phyloP scores from a whole-genome alignment of 192 early-diverging fungal species.

The Coemansia sp. region DNA sequence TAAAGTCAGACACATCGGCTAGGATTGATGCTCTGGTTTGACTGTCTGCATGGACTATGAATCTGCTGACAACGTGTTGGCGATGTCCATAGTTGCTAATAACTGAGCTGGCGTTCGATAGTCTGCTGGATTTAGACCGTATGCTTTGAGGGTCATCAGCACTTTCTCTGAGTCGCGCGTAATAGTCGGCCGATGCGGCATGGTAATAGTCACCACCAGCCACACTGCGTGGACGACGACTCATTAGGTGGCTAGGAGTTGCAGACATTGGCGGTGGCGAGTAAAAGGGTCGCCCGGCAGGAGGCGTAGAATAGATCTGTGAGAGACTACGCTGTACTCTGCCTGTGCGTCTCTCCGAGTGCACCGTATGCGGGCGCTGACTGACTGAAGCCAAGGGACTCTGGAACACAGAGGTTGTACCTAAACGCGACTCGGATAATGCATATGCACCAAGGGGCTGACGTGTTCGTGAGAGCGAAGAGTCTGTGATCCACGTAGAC shows the following conservation, averaged over 20 bases:
- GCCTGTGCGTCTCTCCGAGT: not conserved
- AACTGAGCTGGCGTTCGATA: slow-evolving; percentile 42
- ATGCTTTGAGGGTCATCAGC: slow-evolving; percentile 43
- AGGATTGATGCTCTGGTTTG: slow-evolving; percentile 33
- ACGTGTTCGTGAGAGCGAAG: slow-evolving; percentile 35
- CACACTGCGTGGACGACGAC: slow-evolving; percentile 13
- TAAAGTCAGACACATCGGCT: slow-evolving; percentile 44
- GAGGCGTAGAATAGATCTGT: not conserved
- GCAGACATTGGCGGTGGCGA: not conserved
- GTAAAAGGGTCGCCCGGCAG: not conserved
- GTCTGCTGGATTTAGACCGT: slow-evolving; percentile 41
- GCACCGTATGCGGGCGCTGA: slow-evolving; percentile 1
- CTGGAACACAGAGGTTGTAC: not conserved
- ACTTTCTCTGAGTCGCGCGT: slow-evolving; percentile 12
- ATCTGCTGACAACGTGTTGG: slow-evolving; percentile 38
- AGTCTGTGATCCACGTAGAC: slow-evolving; percentile 51
- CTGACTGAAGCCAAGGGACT: not conserved
- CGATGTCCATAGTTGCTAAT: slow-evolving; percentile 29
- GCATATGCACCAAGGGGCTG: slow-evolving; percentile 48
- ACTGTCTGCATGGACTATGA: slow-evolving; percentile 39
- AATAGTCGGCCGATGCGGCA: slow-evolving; percentile 3
- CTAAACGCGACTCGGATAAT: slow-evolving; percentile 7
- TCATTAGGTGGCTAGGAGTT: not conserved
- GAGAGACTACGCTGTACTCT: not conserved
- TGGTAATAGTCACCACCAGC: slow-evolving; percentile 16